phyloP scores from a whole-genome alignment of 495 filamentous ascomycete genomes.

The Podospora comata region DNA sequence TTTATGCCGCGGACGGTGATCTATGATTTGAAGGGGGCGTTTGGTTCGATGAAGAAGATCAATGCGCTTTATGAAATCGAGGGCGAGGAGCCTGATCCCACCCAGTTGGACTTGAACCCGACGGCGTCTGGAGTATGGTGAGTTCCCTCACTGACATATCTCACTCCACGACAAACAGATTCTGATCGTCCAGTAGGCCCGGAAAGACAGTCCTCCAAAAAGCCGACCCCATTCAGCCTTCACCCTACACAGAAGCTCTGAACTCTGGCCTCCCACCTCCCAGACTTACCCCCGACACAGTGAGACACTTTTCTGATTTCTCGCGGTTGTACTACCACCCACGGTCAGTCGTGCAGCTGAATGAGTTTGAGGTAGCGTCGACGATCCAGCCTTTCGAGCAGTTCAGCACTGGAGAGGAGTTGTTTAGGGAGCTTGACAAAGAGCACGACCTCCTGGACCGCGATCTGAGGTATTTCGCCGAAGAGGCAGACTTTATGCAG shows the following conservation, averaged over 20 bases:
- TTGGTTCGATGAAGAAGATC: constrained; percentile 80
- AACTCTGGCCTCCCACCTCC: constrained; percentile 56
- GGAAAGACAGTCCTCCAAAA: constrained; percentile 65
- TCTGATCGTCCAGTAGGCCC: constrained; percentile 49
- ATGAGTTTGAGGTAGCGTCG: constrained; percentile 79
- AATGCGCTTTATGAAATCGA: constrained; percentile 80
- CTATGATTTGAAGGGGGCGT: constrained; percentile 91
- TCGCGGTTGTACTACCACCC: constrained; percentile 90
- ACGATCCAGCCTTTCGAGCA: constrained; percentile 77
- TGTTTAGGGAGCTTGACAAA: constrained; percentile 76
- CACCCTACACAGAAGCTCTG: constrained; percentile 73
- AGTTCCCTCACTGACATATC: constrained; percentile 1
- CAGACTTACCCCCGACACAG: constrained; percentile 60
- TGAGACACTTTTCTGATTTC: constrained; percentile 96
- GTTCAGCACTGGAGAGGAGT: constrained; percentile 73
- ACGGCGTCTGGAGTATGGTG: constrained; percentile 54
- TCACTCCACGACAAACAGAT: neutral
- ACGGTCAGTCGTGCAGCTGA: constrained; percentile 80
- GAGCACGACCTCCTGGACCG: constrained; percentile 86
- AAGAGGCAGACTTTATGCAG: constrained; percentile 92
- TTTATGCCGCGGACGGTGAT: constrained; percentile 88
- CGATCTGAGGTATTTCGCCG: constrained; percentile 79
- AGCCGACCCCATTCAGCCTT: constrained; percentile 62
- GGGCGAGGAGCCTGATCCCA: constrained; percentile 47
- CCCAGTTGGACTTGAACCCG: constrained; percentile 30